These are phyloP conservation scores for Monosporascus sp. DNA, from an alignment of 2,329 filamentous ascomycete species.

Conservation along the genomic window DNA sequence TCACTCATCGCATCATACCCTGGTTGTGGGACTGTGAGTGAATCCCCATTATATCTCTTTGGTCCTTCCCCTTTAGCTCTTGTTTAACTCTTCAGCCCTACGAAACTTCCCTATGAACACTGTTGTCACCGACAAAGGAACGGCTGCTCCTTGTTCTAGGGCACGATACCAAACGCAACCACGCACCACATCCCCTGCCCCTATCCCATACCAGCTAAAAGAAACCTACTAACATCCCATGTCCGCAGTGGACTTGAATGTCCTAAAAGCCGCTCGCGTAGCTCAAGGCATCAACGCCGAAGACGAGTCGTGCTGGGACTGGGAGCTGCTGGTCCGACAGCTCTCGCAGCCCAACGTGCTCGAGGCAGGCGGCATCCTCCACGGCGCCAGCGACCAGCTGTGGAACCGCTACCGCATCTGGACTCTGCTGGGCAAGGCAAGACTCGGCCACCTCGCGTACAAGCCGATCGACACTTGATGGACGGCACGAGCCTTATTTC, in stretches of 20 bases:
- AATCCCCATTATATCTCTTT: neutral
- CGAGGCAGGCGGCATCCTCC: conserved; percentile 2
- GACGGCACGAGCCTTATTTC: too few relatives aligned
- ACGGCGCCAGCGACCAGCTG: neutral
- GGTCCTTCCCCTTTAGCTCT: neutral
- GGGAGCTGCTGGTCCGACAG: conserved; percentile 18
- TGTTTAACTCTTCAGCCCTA: neutral
- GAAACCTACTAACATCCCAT: too few relatives aligned
- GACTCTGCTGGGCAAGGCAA: conserved; percentile 10
- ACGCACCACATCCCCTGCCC: too few relatives aligned
- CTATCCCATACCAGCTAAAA: too few relatives aligned
- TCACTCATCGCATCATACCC: conserved; percentile 12
- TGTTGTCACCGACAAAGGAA: too few relatives aligned
- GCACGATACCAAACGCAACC: too few relatives aligned
- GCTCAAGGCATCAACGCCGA: neutral
- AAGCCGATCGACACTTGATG: neutral
- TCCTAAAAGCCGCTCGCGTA: neutral
- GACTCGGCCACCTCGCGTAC: conserved; percentile 9
- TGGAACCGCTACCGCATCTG: conserved; percentile 20
- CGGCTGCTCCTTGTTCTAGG: too few relatives aligned
- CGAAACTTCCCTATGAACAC: too few relatives aligned
- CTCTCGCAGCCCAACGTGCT: conserved; percentile 11
- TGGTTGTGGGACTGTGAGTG: conserved; percentile 15
- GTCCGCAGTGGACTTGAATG: neutral
- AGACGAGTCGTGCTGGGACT: conserved; percentile 12